These are phyloP conservation scores for Penicillium riverlandense DNA, from an alignment of 495 filamentous ascomycete genomes.

Conservation along the genomic window DNA sequence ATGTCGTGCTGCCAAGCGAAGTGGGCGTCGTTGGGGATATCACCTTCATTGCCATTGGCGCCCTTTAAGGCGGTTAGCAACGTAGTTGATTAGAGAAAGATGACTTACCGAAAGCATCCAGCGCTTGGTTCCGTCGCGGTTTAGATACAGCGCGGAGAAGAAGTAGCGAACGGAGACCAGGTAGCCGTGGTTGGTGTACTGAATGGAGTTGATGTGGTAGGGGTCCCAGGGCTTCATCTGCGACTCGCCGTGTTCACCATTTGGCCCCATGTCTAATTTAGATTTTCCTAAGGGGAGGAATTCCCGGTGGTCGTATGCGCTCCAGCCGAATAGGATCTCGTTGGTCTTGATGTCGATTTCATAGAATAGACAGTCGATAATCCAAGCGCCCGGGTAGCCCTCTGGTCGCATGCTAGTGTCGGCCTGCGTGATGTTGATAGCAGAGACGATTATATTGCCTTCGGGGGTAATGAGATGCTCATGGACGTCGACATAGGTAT, in stretches of 20 bases:
- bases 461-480: too few relatives aligned
- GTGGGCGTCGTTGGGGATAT: too few relatives aligned
- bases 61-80: too few relatives aligned
- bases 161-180: conserved; percentile 22
- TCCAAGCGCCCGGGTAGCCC: conserved; percentile 13
- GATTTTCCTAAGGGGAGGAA: neutral
- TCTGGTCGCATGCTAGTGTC: too few relatives aligned
- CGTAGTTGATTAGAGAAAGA: too few relatives aligned
- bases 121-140: conserved; percentile 9
- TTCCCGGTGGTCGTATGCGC: conserved; percentile 12
- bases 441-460: too few relatives aligned
- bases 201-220: conserved; percentile 27
- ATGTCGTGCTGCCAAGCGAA: too few relatives aligned
- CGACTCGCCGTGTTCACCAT: too few relatives aligned
- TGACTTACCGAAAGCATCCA: conserved; percentile 14
- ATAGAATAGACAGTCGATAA: conserved; percentile 35
- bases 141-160: conserved; percentile 14
- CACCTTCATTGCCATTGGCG: too few relatives aligned
- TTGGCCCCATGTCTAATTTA: too few relatives aligned
- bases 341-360: conserved; percentile 29
- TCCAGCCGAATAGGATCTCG: conserved; percentile 20
- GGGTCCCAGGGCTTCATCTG: neutral
- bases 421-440: too few relatives aligned
- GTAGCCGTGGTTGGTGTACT: conserved; percentile 15
- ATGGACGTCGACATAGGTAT: too few relatives aligned